A percentile compares a stretch with the other conserved stretches of the same genome.
These are phyloP conservation scores for Fusarium sulawesiense DNA, from an alignment of 2,329 filamentous ascomycete genomes.

Conservation along the genomic window DNA sequence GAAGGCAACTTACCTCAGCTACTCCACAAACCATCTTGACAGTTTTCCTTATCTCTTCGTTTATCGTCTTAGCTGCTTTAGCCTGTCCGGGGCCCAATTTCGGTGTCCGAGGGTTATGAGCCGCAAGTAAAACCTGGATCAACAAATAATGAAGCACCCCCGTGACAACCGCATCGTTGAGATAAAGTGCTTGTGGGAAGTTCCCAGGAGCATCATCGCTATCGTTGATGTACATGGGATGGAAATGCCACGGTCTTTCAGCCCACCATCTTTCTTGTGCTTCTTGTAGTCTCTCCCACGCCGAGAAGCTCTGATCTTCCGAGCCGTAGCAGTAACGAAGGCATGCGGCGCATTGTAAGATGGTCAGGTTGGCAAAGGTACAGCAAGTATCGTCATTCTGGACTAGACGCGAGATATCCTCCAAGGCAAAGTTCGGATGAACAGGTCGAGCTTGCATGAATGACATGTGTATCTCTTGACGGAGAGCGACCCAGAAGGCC, in stretches of 20 bases:
- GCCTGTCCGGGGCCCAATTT: slow-evolving; percentile 44
- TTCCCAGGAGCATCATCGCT: slow-evolving; percentile 1
- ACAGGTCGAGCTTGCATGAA: slow-evolving; percentile 47
- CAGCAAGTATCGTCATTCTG: slow-evolving; percentile 43
- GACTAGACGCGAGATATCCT: slow-evolving; percentile 38
- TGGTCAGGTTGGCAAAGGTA: slow-evolving; percentile 44
- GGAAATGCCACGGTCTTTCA: slow-evolving; percentile 46
- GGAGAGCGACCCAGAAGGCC: slow-evolving; percentile 47
- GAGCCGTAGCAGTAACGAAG: slow-evolving; percentile 47
- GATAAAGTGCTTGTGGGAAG: slow-evolving; percentile 42
- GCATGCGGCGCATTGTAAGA: slow-evolving; percentile 46
- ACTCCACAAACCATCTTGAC: slow-evolving; percentile 47
- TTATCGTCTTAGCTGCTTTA: slow-evolving; percentile 41
- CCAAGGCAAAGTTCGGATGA: slow-evolving; percentile 43
- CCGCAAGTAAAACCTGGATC: slow-evolving; percentile 44
- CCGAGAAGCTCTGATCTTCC: slow-evolving; percentile 41
- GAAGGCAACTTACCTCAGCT: slow-evolving; percentile 39
- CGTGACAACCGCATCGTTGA: slow-evolving; percentile 47
- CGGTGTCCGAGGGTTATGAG: slow-evolving; percentile 45
- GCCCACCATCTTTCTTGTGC: slow-evolving; percentile 47
- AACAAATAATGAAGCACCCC: slow-evolving; percentile 47
- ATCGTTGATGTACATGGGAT: slow-evolving; percentile 42
- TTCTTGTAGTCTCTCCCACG: slow-evolving; percentile 39
- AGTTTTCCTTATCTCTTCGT: slow-evolving; percentile 46
- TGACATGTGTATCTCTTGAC: slow-evolving; percentile 49